Conservation (phyloP, 441 rosid genomes). For the Aquilaria agallochum region DNA sequence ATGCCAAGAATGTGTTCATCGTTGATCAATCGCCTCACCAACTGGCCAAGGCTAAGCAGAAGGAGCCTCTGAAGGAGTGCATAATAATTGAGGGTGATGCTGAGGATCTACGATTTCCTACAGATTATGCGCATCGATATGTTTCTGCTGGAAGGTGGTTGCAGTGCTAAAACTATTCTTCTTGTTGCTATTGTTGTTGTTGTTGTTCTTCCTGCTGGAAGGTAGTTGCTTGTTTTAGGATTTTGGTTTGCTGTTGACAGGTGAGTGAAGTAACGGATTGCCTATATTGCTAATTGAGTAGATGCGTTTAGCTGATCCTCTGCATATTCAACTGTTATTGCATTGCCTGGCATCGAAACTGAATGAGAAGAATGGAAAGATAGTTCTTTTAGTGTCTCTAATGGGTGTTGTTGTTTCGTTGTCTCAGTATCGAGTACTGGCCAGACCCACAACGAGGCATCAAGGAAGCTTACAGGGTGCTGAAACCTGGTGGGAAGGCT, state of each 20-base stretch:
- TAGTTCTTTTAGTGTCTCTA: slow-evolving; percentile 5
- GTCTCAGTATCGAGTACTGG: slow-evolving; percentile 92
- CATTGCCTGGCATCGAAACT: neutral
- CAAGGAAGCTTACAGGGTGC: slow-evolving; percentile 89
- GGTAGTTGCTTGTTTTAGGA: neutral
- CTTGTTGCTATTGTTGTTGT: neutral
- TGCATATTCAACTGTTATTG: too few species aligned
- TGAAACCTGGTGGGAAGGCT: slow-evolving; percentile 93
- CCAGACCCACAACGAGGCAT: slow-evolving; percentile 97
- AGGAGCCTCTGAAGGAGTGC: slow-evolving; percentile 91
- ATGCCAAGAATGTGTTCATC: slow-evolving; percentile 85
- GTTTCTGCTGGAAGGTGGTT: slow-evolving; percentile 86
- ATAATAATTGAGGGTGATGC: slow-evolving; percentile 92
- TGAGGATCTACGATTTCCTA: slow-evolving; percentile 82
- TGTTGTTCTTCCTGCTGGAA: neutral
- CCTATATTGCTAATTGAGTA: neutral
- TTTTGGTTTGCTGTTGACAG: neutral
- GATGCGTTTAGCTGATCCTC: too few species aligned
- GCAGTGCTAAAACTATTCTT: slow-evolving; percentile 3
- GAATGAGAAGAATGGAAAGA: neutral
- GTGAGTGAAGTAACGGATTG: neutral
- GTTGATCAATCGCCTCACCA: slow-evolving; percentile 96
- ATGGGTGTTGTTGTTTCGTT: slow-evolving; percentile 12
- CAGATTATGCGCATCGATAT: slow-evolving; percentile 93
- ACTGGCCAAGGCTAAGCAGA: slow-evolving; percentile 85